Base-by-base conservation (phyloP, 331 rosid species). In the Pyracantha coccinea region DNA sequence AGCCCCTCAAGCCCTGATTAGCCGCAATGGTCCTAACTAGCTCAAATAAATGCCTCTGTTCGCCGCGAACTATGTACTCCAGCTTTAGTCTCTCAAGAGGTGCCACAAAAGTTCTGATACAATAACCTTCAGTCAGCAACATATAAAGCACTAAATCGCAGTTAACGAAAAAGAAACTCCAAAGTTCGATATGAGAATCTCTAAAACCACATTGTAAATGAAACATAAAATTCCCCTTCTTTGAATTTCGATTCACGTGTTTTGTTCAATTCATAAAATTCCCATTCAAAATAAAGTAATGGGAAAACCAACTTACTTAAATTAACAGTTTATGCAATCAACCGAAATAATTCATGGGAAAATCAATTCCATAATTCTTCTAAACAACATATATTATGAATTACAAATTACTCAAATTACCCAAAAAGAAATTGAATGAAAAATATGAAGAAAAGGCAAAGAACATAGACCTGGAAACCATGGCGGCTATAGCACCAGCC, bases 1-100 rank as follows among this genome's bases (percentile, higher is more conserved):
- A 95, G 11, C 99, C 99, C 79, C 86, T 89, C 86, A 92, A 81
- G 5, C 99, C 99, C 85, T 95, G 97, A 71, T 96, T 81, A 52
- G 83, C 69, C 0, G 97, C 96, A 75, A 95, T 95, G 50, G 83
- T 73, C 67, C 79, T 85, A 68, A 95, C 79, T 19, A 95, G 85
- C 71, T 90, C 91, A 31, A 84, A 45, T 11, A 95, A 84, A 79
- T 90, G 78, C 88, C 69, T 88, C 89, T 74, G 83, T 82, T 95
- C 99, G 4, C 97, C 97, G 3, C 96, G 93, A 60, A 95, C 86
- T 72, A 95, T 90, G 64, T 95, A 95, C 63, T 95, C 99, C 90
- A 95, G 87, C 96, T 95, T 95, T n/a, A 95, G 93, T 78, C 99
- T 90, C 86, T 95, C 99, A 35, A 95, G 97, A 3, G 99, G 99